Evolutionary conservation across 257 asterid genomes (phyloP).

Genomic region (Nicotiana sylvestris): DNA sequence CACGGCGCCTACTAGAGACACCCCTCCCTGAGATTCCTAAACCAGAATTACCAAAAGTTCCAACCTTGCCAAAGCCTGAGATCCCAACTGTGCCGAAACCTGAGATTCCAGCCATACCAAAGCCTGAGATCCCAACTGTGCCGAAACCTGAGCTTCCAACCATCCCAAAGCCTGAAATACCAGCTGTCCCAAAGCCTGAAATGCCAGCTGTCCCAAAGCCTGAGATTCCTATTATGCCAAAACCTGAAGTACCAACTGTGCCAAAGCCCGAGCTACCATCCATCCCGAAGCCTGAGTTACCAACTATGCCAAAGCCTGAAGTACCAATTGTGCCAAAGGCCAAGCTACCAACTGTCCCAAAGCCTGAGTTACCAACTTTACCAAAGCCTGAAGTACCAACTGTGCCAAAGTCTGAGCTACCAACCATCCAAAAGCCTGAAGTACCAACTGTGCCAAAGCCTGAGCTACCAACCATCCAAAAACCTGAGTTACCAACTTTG

Average conservation of each 20-base stretch:
- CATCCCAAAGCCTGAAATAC: slow-evolving; percentile 25
- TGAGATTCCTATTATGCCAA: not conserved
- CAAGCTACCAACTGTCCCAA: slow-evolving; percentile 21
- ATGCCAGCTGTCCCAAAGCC: not conserved
- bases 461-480: not conserved
- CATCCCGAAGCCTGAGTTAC: not conserved
- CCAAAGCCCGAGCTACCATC: slow-evolving; percentile 8
- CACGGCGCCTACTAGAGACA: slow-evolving; percentile 23
- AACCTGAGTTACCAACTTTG: not conserved
- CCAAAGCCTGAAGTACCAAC: slow-evolving; percentile 7
- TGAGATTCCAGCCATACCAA: slow-evolving; percentile 13
- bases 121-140: slow-evolving; percentile 9
- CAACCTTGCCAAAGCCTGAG: not conserved
- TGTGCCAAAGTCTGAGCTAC: slow-evolving; percentile 6
- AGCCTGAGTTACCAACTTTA: slow-evolving; percentile 13
- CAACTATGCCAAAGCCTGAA: not conserved
- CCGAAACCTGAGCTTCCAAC: slow-evolving; percentile 21
- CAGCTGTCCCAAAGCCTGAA: slow-evolving; percentile 23
- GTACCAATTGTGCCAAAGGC: slow-evolving; percentile 26
- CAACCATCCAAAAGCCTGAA: slow-evolving; percentile 16
- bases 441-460: slow-evolving; percentile 5
- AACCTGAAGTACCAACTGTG: not conserved
- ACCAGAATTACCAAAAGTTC: not conserved
- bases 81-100: not conserved
- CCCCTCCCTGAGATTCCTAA: not conserved